Base-by-base conservation (phyloP, 768 basidiomycete species). In the Suillus hirtellus region DNA sequence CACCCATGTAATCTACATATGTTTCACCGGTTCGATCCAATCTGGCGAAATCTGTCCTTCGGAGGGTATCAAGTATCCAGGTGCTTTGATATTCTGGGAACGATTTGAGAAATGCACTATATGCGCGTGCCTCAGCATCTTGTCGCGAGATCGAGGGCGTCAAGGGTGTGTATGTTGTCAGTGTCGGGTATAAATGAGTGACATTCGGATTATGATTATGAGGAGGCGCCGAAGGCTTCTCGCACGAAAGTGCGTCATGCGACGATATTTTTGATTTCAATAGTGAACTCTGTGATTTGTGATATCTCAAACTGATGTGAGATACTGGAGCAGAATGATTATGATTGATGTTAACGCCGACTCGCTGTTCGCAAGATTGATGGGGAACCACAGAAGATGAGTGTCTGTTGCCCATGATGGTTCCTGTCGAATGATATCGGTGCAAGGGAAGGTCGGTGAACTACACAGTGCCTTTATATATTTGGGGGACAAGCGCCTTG, bases 1-100 rank as follows among this genome's bases (percentile, higher is more conserved):
- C 91, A 37, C 92, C 92, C 90, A 93, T 93, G 66, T 90, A 93
- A 70, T 94, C 92, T 64, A 92, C 88, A 64, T 93, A 93, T 10
- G 87, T 89, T 77, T 93, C 90, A 7, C 85, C 85, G 10, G 78
- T 76, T 14, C 81, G 82, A 64, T 87, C 84, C 49, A 90, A 78
- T 59, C 89, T 77, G 5, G 78, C 64, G 66, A 84, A 89, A 72
- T 92, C 89, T 0, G 81, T 86, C 66, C 82, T 79, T 55, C 89
- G 84, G 17, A 91, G 81, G 0, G 84, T 80, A 68, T 92, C 90
- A 61, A 92, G 71, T 62, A 87, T 87, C 86, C 88, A 89, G 8
- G 89, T 90, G 17, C 78, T 78, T 55, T 81, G 81, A 67, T 89
- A 92, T 73, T 89, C 87, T 73, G 78, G 80, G 60, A 76, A 79